phyloP scores from a whole-genome alignment of 1,284 basidiomycete genomes.

The Pulveroboletus sp. region DNA sequence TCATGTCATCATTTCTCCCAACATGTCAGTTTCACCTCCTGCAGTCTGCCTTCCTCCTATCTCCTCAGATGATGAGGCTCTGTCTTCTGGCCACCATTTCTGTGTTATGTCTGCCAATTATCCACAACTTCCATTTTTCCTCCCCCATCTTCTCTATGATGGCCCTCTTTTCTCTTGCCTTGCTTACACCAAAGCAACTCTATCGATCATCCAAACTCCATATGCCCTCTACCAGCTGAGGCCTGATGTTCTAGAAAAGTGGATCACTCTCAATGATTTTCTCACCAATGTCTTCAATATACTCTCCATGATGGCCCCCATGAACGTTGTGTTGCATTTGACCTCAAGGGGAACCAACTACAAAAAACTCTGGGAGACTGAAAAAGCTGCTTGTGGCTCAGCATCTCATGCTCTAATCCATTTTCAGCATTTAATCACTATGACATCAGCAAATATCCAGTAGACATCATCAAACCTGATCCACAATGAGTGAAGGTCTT shows the following conservation, averaged over 20 bases:
- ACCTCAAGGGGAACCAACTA: neutral
- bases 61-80: neutral
- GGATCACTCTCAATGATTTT: conserved; percentile 1
- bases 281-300: neutral
- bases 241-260: neutral
- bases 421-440: conserved; percentile 6
- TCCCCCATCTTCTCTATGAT: neutral
- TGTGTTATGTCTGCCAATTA: neutral
- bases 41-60: neutral
- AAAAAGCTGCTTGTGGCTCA: conserved; percentile 2
- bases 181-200: neutral
- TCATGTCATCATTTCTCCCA: neutral
- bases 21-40: neutral
- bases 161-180: conserved; percentile 13
- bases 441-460: neutral
- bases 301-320: neutral
- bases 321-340: neutral
- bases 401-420: neutral
- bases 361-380: neutral
- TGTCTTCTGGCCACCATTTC: neutral
- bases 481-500: neutral
- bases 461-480: neutral
- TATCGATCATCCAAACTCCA: neutral
- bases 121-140: conserved; percentile 5
- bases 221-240: neutral